These are phyloP conservation scores for Thalassiosira sp. DNA, from an alignment of 352 stramenopile species.

Conservation along the genomic window DNA sequence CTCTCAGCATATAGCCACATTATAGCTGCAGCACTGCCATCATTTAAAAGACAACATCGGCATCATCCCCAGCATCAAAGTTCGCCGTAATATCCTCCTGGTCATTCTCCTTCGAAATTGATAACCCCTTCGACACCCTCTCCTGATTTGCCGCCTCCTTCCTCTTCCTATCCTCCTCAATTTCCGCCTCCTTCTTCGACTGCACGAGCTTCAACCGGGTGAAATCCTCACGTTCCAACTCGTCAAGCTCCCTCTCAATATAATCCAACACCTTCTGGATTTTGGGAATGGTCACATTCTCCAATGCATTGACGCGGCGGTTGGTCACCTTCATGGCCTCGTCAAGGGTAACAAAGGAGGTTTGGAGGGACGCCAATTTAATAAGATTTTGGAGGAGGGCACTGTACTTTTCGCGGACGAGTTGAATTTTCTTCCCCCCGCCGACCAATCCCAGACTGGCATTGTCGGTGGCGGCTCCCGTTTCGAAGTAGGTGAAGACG, in stretches of 20 bases:
- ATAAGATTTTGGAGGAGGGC: conserved; percentile 85
- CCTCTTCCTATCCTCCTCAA: conserved; percentile 81
- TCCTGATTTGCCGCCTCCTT: conserved; percentile 70
- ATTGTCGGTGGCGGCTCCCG: conserved; percentile 88
- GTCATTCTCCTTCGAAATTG: conserved; percentile 36
- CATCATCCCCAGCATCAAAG: conserved; percentile 77
- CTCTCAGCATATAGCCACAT: too few relatives aligned
- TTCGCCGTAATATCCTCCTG: conserved; percentile 76
- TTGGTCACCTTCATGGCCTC: conserved; percentile 97
- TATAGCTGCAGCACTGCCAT: too few relatives aligned
- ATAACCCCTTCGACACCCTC: conserved; percentile 1
- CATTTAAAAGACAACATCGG: conserved; percentile 82
- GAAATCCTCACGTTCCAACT: conserved; percentile 96
- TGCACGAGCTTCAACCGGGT: conserved; percentile 97
- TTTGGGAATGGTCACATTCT: conserved; percentile 99
- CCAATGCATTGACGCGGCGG: conserved; percentile 97
- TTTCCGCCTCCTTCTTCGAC: conserved; percentile 92
- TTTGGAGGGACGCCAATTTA: conserved; percentile 89
- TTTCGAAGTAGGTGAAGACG: conserved; percentile 96
- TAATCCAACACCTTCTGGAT: conserved; percentile 97
- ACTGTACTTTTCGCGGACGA: conserved; percentile 87
- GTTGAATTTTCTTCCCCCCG: conserved; percentile 97
- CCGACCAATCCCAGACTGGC: conserved; percentile 94
- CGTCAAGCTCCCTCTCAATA: conserved; percentile 96
- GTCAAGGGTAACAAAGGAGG: conserved; percentile 98